A percentile compares a stretch with the other conserved stretches of the same genome.
Conservation (phyloP, 768 basidiomycete genomes). For the Candolleomyces eurysporus region DNA sequence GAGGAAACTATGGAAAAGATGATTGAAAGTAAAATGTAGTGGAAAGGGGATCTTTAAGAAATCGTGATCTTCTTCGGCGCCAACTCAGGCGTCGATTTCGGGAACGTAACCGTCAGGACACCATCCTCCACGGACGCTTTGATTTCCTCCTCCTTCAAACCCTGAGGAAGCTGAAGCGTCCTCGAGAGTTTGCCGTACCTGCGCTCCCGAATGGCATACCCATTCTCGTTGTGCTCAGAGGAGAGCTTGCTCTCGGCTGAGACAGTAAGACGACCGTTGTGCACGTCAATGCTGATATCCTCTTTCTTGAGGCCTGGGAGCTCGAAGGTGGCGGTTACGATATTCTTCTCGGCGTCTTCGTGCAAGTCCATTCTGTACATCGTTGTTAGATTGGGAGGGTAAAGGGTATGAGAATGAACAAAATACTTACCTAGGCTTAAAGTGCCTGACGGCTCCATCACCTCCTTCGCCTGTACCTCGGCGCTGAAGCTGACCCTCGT, state of each 20-base stretch:
- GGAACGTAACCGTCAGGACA: slow-evolving; percentile 50
- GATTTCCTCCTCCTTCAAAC: slow-evolving; percentile 39
- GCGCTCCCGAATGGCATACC: slow-evolving; percentile 47
- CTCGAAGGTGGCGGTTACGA: slow-evolving; percentile 56
- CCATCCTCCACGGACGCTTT: slow-evolving; percentile 49
- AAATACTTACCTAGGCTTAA: slow-evolving; percentile 30
- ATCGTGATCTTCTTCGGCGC: slow-evolving; percentile 32
- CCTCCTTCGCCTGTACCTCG: not conserved
- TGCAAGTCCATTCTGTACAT: slow-evolving; percentile 51
- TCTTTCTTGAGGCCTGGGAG: slow-evolving; percentile 54
- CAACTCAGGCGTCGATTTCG: slow-evolving; percentile 39
- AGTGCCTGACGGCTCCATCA: slow-evolving; percentile 17
- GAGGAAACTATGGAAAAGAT: no score
- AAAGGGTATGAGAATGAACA: not conserved
- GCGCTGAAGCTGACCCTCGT: slow-evolving; percentile 5
- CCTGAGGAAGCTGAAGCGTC: slow-evolving; percentile 48
- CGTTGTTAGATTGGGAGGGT: not conserved
- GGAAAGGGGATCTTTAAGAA: slow-evolving; percentile 17
- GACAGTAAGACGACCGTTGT: slow-evolving; percentile 47
- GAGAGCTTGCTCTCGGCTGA: slow-evolving; percentile 44
- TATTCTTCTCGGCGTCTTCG: slow-evolving; percentile 44
- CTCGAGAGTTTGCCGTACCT: slow-evolving; percentile 44
- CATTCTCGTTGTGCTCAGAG: slow-evolving; percentile 31
- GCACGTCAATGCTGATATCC: slow-evolving; percentile 50
- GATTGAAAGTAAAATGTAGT: no score